A percentile compares a stretch with the other conserved stretches of the same genome.
phyloP scores from a whole-genome alignment of 441 rosid species.

The Euphorbia neoarborescens region DNA sequence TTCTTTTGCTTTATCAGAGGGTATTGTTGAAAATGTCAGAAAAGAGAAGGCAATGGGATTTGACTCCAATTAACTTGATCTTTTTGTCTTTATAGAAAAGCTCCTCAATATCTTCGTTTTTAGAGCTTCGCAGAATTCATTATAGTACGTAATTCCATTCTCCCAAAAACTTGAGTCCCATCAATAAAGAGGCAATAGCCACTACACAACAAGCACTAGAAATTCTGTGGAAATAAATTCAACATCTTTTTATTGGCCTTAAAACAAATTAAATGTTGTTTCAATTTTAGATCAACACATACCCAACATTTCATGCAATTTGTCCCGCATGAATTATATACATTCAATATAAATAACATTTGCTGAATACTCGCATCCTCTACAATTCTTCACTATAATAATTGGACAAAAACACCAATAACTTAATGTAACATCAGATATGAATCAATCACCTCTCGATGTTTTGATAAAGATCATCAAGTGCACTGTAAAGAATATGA shows the following conservation, averaged over 20 bases:
- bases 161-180: not conserved
- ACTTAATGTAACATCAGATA: not conserved
- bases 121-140: no score
- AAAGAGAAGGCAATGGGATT: no score
- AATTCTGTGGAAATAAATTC: not conserved
- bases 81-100: not conserved
- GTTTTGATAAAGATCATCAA: conserved; percentile 54
- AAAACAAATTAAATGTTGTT: not conserved
- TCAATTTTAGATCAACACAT: conserved; percentile 6
- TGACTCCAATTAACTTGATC: not conserved
- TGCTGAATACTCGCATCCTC: conserved; percentile 6
- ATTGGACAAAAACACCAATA: not conserved
- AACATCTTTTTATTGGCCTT: not conserved
- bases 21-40: no score
- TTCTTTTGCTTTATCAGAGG: no score
- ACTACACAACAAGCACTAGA: not conserved
- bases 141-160: no score
- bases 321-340: not conserved
- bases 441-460: conserved; percentile 31
- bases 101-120: not conserved
- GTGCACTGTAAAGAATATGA: conserved; percentile 63
- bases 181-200: not conserved
- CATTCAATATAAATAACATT: conserved; percentile 2
- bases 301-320: not conserved
- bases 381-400: not conserved